These are phyloP conservation scores for Cryphonectria japonica DNA, from an alignment of 2,329 filamentous ascomycete species.

Conservation along the genomic window DNA sequence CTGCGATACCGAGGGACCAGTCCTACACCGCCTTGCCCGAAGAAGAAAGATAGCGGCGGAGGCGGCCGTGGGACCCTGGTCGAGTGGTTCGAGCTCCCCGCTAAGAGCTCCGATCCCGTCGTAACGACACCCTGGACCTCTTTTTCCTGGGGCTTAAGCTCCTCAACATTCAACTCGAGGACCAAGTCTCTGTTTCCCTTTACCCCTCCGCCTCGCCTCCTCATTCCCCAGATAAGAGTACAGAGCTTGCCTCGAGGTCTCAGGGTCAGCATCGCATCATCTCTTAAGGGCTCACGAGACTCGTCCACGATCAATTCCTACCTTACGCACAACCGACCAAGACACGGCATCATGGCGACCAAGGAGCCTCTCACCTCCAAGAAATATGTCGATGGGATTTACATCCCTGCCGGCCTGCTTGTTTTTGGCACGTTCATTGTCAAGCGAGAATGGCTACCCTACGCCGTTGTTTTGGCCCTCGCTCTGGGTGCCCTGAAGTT, in stretches of 20 bases:
- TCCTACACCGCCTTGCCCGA: neutral
- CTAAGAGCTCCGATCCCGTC: constrained; percentile 5
- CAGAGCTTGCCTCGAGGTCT: neutral
- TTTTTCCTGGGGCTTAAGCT: neutral
- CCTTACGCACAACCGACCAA: neutral
- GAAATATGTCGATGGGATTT: constrained; percentile 77
- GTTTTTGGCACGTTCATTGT: constrained; percentile 76
- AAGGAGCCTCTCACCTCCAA: constrained; percentile 45
- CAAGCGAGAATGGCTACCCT: constrained; percentile 77
- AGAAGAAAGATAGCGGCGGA: neutral
- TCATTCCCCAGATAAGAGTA: neutral
- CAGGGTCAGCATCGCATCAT: neutral
- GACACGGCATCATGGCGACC: constrained; percentile 23
- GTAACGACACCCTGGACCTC: neutral
- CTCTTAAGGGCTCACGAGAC: neutral
- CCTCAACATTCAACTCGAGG: neutral
- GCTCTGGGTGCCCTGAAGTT: constrained; percentile 73
- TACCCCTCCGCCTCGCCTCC: neutral
- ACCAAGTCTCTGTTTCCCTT: neutral
- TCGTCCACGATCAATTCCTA: neutral
- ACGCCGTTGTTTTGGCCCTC: constrained; percentile 69
- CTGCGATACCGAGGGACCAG: neutral
- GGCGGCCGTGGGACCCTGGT: neutral
- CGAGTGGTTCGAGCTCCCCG: constrained; percentile 1
- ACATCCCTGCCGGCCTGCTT: constrained; percentile 80